Percentiles rank a stretch among this genome's conserved stretches.
Conservation (phyloP, 129 eudicot genomes). For the Apium graveolens region DNA sequence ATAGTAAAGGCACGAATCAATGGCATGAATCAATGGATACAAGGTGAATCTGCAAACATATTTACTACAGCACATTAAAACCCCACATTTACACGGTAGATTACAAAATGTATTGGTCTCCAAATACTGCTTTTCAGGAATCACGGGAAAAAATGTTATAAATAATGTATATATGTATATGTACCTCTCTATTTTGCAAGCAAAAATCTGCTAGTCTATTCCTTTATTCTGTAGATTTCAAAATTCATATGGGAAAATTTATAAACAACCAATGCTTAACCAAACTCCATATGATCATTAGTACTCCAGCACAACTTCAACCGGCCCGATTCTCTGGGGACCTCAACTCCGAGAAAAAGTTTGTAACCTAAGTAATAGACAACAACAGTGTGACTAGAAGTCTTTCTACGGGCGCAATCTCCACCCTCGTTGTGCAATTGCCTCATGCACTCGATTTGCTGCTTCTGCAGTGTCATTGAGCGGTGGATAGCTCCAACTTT, state of each 20-base stretch:
- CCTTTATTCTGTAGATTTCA: conserved; percentile 1
- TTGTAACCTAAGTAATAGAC: neutral
- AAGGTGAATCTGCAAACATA: neutral
- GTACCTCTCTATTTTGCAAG: neutral
- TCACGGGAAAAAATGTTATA: neutral
- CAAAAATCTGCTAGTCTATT: neutral
- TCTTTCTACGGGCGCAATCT: conserved; percentile 52
- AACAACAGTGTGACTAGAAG: conserved; percentile 6
- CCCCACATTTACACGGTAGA: neutral
- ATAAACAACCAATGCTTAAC: neutral
- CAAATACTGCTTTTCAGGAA: neutral
- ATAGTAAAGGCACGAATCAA: neutral
- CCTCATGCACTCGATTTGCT: conserved; percentile 70
- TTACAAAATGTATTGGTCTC: neutral
- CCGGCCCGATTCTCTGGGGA: neutral
- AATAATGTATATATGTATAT: neutral
- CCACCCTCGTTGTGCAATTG: conserved; percentile 94
- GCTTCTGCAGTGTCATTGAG: conserved; percentile 89
- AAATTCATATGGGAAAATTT: conserved; percentile 3
- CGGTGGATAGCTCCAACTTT: conserved; percentile 97
- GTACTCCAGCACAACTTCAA: neutral
- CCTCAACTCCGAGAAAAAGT: conserved; percentile 6
- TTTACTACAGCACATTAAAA: neutral
- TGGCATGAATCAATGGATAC: too few relatives aligned
- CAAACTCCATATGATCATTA: neutral